A percentile compares a stretch with the other conserved stretches of the same genome.
These are phyloP conservation scores for Thamnidium elegans DNA, from an alignment of 192 early-diverging fungal genomes.

Conservation along the genomic window DNA sequence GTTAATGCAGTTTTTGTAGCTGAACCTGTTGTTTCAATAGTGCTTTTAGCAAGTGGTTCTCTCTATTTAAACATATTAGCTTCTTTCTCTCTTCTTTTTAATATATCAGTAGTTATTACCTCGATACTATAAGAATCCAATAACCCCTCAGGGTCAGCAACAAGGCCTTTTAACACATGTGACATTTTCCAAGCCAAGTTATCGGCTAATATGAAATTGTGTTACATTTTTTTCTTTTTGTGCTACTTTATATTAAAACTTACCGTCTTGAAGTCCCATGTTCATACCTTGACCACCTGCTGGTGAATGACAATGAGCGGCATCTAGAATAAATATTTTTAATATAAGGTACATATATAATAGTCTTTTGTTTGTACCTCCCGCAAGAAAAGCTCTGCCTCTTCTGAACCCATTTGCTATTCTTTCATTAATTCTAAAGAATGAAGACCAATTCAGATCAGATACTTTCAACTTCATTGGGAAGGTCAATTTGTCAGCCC, in stretches of 20 bases:
- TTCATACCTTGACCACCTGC: constrained; percentile 44
- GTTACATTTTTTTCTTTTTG: neutral
- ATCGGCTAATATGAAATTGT: constrained; percentile 21
- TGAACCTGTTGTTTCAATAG: constrained; percentile 7
- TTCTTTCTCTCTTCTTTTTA: neutral
- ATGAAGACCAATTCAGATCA: constrained; percentile 20
- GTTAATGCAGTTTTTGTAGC: neutral
- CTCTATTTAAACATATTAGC: constrained; percentile 7
- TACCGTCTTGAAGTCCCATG: constrained; percentile 44
- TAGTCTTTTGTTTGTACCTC: constrained; percentile 21
- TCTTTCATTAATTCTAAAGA: constrained; percentile 36
- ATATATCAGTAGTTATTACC: constrained; percentile 13
- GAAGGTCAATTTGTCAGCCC: constrained; percentile 1
- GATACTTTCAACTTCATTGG: constrained; percentile 3
- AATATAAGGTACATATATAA: neutral
- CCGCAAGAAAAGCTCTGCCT: constrained; percentile 28
- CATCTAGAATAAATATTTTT: constrained; percentile 21
- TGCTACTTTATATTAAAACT: neutral
- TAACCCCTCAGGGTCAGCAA: constrained; percentile 23
- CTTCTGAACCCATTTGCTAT: constrained; percentile 33
- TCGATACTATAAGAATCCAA: constrained; percentile 41
- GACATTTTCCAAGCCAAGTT: constrained; percentile 52
- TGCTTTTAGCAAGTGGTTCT: neutral
- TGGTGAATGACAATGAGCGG: constrained; percentile 39
- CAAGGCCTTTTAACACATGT: constrained; percentile 30